A percentile compares a stretch with the other conserved stretches of the same genome.
These are phyloP conservation scores for Boletus coffeatus DNA, from an alignment of 1,284 basidiomycete genomes.

Conservation along the genomic window DNA sequence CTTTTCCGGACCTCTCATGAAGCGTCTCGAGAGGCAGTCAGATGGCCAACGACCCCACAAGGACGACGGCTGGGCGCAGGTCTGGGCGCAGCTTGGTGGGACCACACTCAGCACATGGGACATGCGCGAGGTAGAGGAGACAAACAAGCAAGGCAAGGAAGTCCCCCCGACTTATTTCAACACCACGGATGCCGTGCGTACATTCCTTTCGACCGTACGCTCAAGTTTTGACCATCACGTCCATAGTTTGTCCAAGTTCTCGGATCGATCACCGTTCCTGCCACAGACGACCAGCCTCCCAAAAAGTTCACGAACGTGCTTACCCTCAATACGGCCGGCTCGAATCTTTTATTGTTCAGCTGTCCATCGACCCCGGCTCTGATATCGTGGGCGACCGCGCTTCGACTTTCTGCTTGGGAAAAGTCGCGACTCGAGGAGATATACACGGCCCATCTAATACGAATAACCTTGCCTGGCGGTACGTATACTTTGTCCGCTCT, in stretches of 20 bases:
- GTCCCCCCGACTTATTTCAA: conserved; percentile 86
- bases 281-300: conserved; percentile 40
- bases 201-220: background rate
- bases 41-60: conserved; percentile 69
- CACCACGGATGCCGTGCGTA: conserved; percentile 78
- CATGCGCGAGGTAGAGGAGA: conserved; percentile 79
- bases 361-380: conserved; percentile 70
- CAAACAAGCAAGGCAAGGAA: conserved; percentile 73
- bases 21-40: conserved; percentile 66
- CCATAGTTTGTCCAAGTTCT: conserved; percentile 66
- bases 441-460: conserved; percentile 91
- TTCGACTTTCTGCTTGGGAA: conserved; percentile 93
- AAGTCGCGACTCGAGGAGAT: conserved; percentile 95
- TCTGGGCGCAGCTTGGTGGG: conserved; percentile 92
- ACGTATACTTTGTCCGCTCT: conserved; percentile 24
- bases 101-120: conserved; percentile 92
- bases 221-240: conserved; percentile 4
- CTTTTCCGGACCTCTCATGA: conserved; percentile 75
- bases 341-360: conserved; percentile 87
- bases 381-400: conserved; percentile 87
- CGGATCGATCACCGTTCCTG: conserved; percentile 63
- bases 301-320: conserved; percentile 75
- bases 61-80: conserved; percentile 85
- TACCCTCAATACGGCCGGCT: conserved; percentile 92
- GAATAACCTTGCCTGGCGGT: conserved; percentile 60